These are phyloP conservation scores for Leavenworthia alabamica DNA, from an alignment of 345 rosid genomes.

Conservation along the genomic window DNA sequence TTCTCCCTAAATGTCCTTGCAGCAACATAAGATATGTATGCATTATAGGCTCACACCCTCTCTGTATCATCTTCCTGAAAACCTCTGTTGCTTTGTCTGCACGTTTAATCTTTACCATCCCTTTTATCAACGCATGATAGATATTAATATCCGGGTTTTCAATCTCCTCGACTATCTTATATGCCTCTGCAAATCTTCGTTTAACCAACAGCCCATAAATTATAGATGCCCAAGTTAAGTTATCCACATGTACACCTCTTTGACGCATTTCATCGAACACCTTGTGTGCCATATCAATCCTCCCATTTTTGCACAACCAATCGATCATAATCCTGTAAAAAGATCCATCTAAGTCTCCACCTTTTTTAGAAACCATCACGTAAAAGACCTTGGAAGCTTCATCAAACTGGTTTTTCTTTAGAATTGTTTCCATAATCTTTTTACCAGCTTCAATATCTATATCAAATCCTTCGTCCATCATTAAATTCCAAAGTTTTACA, in stretches of 20 bases:
- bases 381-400: slow-evolving; percentile 66
- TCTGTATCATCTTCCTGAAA: slow-evolving; percentile 72
- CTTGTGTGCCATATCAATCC: slow-evolving; percentile 35
- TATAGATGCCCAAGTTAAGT: slow-evolving; percentile 37
- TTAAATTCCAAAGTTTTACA: slow-evolving; percentile 65
- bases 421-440: slow-evolving; percentile 55
- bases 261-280: slow-evolving; percentile 64
- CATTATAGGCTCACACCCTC: slow-evolving; percentile 84
- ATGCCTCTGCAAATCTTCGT: slow-evolving; percentile 55
- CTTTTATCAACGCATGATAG: slow-evolving; percentile 71
- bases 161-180: slow-evolving; percentile 31
- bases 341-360: slow-evolving; percentile 49
- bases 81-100: slow-evolving; percentile 63
- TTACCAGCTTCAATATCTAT: slow-evolving; percentile 50
- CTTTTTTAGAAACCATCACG: slow-evolving; percentile 42
- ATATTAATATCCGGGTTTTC: slow-evolving; percentile 53
- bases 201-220: slow-evolving; percentile 51
- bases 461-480: slow-evolving; percentile 66
- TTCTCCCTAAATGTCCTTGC: slow-evolving; percentile 87
- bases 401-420: slow-evolving; percentile 47
- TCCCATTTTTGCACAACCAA: slow-evolving; percentile 74
- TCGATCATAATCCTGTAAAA: slow-evolving; percentile 60
- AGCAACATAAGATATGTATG: slow-evolving; percentile 79
- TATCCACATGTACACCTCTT: slow-evolving; percentile 53
- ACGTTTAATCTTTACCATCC: slow-evolving; percentile 53